A percentile compares a stretch with the other conserved stretches of the same genome.
These are phyloP conservation scores for Yarrowia sp. DNA, from an alignment of 805 yeast genomes.

Conservation along the genomic window DNA sequence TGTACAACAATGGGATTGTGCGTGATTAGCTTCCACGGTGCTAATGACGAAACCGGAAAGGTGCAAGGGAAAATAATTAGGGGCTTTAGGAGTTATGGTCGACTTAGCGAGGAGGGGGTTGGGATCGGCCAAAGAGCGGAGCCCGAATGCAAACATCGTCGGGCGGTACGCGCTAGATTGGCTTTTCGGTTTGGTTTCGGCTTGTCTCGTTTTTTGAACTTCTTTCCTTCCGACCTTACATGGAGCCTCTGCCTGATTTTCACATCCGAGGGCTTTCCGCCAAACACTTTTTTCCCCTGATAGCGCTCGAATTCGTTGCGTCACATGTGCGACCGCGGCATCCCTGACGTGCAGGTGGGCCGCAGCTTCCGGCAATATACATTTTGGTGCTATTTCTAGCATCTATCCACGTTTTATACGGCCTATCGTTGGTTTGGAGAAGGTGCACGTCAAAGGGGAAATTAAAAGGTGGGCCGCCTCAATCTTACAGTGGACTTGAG, in stretches of 20 bases:
- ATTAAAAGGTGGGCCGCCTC: no score
- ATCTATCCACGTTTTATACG: background rate
- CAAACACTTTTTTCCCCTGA: no score
- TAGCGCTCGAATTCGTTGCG: background rate
- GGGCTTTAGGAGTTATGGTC: background rate
- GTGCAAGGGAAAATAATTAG: background rate
- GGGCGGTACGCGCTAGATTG: no score
- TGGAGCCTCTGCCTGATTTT: no score
- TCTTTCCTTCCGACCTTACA: no score
- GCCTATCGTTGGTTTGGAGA: background rate
- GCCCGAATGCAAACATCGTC: no score
- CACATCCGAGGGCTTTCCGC: no score
- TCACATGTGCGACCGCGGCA: background rate
- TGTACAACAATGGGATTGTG: conserved; percentile 24
- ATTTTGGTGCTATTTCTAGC: no score
- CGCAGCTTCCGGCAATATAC: background rate
- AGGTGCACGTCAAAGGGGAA: conserved; percentile 15
- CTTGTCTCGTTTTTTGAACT: no score
- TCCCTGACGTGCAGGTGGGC: no score
- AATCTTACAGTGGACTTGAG: no score
- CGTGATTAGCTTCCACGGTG: conserved; percentile 2
- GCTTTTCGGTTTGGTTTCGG: no score
- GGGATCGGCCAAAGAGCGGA: background rate
- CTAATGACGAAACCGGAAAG: conserved; percentile 12
- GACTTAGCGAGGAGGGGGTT: background rate